Evolutionary conservation across 1,284 basidiomycete genomes (phyloP), one percentile per base, ranked within the genome.

Genomic region (Microstroma glucosiphilum): DNA sequence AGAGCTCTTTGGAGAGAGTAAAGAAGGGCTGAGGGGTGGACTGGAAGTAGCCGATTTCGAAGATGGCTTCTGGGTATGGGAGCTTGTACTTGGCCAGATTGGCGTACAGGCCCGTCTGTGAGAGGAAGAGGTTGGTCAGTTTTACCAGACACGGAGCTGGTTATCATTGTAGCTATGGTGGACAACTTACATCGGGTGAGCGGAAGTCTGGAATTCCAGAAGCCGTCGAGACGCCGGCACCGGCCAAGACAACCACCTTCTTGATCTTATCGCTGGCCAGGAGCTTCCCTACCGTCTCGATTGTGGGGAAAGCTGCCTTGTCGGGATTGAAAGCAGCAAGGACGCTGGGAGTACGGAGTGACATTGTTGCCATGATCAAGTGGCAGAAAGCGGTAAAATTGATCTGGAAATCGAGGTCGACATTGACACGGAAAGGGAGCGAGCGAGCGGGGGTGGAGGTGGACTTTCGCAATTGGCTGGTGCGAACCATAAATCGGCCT

Each of bases 1-100:
- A 93, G 1, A 98, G 85, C 72, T 96, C 94, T 65, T 89, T 87
- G 17, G 80, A 78, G 19, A 82, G 71, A 1, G 80, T 79, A 67
- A 78, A 82, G 54, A 82, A 82, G 4, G 81, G 67, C 40, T 71
- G 61, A 15, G 58, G 56, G 25, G 23, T 42, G 37, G 60, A 61
- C 68, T 72, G 72, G 80, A 83, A 80, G 65, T 76, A 79, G 30
- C 73, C 73, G 40, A 85, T 76, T 59, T 83, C 83, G 64, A 85
- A 85, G 19, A 85, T 83, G 0, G 83, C 84, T 72, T 85, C 83
- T 0, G 83, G 83, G 58, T 83, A 82, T 0, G 84, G 83, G 17
- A 85, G 76, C 40, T 84, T 79, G 67, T 84, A 82, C 30, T 80
- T 78, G 46, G 81, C 77, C 3, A 85, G 78, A 60, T 84, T 84